phyloP scores from a whole-genome alignment of 75 land plant species.

The Sequoia sempervirens region DNA sequence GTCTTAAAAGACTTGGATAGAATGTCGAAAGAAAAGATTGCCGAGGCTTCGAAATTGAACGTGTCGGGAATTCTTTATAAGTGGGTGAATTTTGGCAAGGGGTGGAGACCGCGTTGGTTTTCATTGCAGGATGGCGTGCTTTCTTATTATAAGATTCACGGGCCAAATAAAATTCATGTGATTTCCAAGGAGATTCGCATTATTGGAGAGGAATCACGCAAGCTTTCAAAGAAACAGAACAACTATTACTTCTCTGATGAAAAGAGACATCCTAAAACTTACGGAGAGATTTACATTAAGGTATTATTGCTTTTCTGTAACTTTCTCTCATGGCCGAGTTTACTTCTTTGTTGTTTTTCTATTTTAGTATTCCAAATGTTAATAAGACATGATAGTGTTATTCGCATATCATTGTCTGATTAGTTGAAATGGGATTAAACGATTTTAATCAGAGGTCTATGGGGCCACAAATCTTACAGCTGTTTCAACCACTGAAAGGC shows the following conservation, averaged over 20 bases:
- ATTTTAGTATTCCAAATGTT: neutral
- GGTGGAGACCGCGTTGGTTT: conserved; percentile 98
- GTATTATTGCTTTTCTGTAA: conserved; percentile 10
- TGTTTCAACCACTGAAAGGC: neutral
- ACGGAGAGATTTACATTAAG: conserved; percentile 38
- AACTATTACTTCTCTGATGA: neutral
- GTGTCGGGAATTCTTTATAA: conserved; percentile 83
- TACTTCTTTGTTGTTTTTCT: neutral
- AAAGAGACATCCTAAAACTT: conserved; percentile 16
- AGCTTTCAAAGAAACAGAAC: conserved; percentile 48
- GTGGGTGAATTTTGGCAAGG: conserved; percentile 98
- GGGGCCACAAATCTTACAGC: neutral
- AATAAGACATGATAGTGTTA: neutral
- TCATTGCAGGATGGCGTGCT: conserved; percentile 90
- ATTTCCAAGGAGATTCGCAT: conserved; percentile 48
- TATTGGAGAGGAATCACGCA: conserved; percentile 82
- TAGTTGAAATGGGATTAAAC: neutral
- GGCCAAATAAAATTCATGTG: conserved; percentile 77
- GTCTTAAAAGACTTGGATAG: neutral
- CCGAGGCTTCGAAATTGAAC: neutral
- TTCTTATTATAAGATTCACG: conserved; percentile 96
- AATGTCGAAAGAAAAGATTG: neutral
- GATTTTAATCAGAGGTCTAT: neutral
- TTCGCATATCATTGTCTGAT: neutral
- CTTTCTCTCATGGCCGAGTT: neutral